Conservation (phyloP, 495 filamentous ascomycete species). For the Jackrogersella multiformis region DNA sequence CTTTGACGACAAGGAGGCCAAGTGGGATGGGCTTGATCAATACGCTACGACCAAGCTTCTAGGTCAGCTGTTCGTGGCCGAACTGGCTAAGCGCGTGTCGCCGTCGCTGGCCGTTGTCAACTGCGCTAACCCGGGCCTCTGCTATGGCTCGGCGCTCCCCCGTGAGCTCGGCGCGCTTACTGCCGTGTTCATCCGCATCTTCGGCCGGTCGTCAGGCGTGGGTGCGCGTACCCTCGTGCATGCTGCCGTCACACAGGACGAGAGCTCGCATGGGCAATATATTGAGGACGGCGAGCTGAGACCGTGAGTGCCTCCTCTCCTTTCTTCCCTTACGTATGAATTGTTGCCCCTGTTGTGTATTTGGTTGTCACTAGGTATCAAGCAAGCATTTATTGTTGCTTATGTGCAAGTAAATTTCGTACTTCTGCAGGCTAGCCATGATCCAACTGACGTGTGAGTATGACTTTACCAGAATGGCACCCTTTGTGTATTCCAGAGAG, state of each 20-base stretch:
- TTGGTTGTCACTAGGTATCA: too few relatives aligned
- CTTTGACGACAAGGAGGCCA: slow-evolving; percentile 46
- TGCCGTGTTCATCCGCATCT: background rate
- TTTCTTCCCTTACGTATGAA: background rate
- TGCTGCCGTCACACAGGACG: slow-evolving; percentile 25
- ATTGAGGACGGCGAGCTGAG: slow-evolving; percentile 25
- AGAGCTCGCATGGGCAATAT: slow-evolving; percentile 36
- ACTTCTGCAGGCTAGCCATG: background rate
- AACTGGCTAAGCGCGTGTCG: slow-evolving; percentile 44
- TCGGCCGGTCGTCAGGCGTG: background rate
- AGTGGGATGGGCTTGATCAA: background rate
- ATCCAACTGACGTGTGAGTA: background rate
- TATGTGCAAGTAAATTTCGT: too few relatives aligned
- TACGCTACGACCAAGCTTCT: slow-evolving; percentile 56
- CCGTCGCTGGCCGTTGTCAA: slow-evolving; percentile 26
- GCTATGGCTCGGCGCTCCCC: slow-evolving; percentile 18
- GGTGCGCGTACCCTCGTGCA: slow-evolving; percentile 22
- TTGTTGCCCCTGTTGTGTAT: background rate
- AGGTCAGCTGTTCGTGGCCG: slow-evolving; percentile 49
- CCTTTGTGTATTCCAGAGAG: slow-evolving; percentile 14
- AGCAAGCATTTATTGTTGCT: too few relatives aligned
- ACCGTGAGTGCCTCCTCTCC: slow-evolving; percentile 28
- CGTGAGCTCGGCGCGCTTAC: background rate
- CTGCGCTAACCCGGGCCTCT: slow-evolving; percentile 30
- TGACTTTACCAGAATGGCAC: slow-evolving; percentile 5